Evolutionary conservation across 768 basidiomycete genomes (phyloP), one percentile per base, ranked within the genome.

Genomic region (Nidularia sp.): DNA sequence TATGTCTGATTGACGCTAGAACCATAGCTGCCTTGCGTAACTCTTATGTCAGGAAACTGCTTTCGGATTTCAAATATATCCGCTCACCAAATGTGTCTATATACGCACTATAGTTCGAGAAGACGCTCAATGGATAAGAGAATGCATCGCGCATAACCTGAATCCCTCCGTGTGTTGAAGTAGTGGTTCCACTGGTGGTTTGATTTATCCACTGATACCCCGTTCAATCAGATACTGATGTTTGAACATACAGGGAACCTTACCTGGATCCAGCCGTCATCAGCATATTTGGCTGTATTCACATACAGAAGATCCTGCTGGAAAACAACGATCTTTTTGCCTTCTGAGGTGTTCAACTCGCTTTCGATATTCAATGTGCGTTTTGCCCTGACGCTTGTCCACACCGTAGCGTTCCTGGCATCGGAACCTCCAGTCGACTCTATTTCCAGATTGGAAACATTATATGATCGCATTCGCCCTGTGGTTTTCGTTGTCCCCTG

Each of bases 241-340:
- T 42, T 44, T 12, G 41, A 9, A 52, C 1, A 47, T 31, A 10
- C 2, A 42, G 18, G n/a, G 47, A 22, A 7, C 22, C 52, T 31
- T 52, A 67, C 66, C 61, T 67, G 66, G 9, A 67, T 46, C 68
- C 64, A 68, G 5, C 73, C 61, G 46, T 77, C 58, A 50, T 83
- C 59, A 35, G 73, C 62, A 55, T 81, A 85, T 47, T 68, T 67
- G 54, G 83, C 82, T 6, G 67, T 70, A 56, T 85, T 85, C 44
- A 62, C 63, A 57, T 72, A 85, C 34, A 64, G 31, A 53, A 84
- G 60, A 10, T 66, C 62, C 63, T 86, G 85, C 34, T 72, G 55
- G 63, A 81, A 83, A 6, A 67, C 61, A 4, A 84, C 81, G 1
- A 63, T 55, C 42, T 69, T 83, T 49, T 49, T 62, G 41, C 68